Conservation (phyloP, 768 basidiomycete species). For the Tricholomella constricta region DNA sequence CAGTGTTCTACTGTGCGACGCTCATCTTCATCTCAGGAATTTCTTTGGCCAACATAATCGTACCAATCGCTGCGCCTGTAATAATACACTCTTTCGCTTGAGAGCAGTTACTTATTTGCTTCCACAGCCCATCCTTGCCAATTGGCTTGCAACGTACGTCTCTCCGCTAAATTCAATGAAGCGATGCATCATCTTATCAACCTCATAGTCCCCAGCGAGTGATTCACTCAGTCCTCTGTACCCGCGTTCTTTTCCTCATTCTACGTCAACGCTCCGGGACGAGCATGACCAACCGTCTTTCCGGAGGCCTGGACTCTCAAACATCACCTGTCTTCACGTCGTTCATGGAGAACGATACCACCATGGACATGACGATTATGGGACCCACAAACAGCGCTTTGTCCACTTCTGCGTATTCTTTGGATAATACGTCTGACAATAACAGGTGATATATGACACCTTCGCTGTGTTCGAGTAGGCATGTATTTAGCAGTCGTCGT, state of each 20-base stretch:
- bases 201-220: slow-evolving; percentile 40
- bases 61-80: slow-evolving; percentile 40
- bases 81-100: not conserved
- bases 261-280: slow-evolving; percentile 28
- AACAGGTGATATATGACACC: no score
- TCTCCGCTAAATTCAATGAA: not conserved
- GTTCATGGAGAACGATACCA: slow-evolving; percentile 20
- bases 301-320: not conserved
- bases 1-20: not conserved
- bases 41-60: slow-evolving; percentile 41
- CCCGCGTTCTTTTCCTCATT: slow-evolving; percentile 43
- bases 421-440: no score
- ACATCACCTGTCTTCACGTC: slow-evolving; percentile 21
- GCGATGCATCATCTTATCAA: not conserved
- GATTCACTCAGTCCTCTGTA: slow-evolving; percentile 45
- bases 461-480: no score
- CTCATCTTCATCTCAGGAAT: slow-evolving; percentile 24
- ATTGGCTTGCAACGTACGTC: slow-evolving; percentile 45
- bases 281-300: slow-evolving; percentile 19
- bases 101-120: not conserved
- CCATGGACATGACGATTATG: slow-evolving; percentile 7
- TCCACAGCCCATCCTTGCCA: slow-evolving; percentile 34
- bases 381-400: not conserved
- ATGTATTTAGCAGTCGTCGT: no score
- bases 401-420: not conserved